Percentiles rank a stretch among this genome's conserved stretches.
phyloP scores from a whole-genome alignment of 192 early-diverging fungal genomes.

The Gamsiella multidivaricata region DNA sequence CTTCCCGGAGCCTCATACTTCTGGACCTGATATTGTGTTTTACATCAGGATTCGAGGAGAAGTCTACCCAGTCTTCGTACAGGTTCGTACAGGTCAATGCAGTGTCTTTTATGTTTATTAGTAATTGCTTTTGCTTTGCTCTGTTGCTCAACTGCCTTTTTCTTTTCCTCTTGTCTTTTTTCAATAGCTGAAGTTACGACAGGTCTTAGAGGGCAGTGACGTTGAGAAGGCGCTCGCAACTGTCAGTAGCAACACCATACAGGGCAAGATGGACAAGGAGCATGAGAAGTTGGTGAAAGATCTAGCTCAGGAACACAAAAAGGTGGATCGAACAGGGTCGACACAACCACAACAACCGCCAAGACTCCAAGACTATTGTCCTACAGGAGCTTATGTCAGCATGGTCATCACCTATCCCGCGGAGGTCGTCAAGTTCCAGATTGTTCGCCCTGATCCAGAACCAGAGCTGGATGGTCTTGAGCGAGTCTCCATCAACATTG shows the following conservation, averaged over 20 bases:
- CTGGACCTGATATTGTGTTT: conserved; percentile 38
- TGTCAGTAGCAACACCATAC: conserved; percentile 9
- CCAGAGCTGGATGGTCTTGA: conserved; percentile 19
- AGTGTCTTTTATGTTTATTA: not conserved
- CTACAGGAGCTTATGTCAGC: conserved; percentile 24
- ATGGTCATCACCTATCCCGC: conserved; percentile 33
- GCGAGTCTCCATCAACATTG: conserved; percentile 25
- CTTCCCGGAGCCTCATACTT: conserved; percentile 30
- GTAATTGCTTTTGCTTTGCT: not conserved
- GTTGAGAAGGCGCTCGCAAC: conserved; percentile 27
- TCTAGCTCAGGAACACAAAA: conserved; percentile 3
- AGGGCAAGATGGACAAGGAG: conserved; percentile 24
- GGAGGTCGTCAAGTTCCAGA: conserved; percentile 25
- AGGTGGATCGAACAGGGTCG: not conserved
- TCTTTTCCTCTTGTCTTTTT: not conserved
- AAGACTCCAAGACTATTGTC: conserved; percentile 28
- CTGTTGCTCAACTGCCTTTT: not conserved
- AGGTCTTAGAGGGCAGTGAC: conserved; percentile 12
- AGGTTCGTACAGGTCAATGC: not conserved
- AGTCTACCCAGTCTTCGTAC: conserved; percentile 4
- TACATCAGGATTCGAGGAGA: conserved; percentile 16
- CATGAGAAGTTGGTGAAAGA: conserved; percentile 9
- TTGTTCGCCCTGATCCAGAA: conserved; percentile 31
- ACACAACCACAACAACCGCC: conserved; percentile 15
- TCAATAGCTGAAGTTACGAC: conserved; percentile 15